Percentiles rank a stretch among this genome's conserved stretches.
Evolutionary conservation across 768 basidiomycete species (phyloP).

Genomic region (Porphyrellus cyaneotinctus): DNA sequence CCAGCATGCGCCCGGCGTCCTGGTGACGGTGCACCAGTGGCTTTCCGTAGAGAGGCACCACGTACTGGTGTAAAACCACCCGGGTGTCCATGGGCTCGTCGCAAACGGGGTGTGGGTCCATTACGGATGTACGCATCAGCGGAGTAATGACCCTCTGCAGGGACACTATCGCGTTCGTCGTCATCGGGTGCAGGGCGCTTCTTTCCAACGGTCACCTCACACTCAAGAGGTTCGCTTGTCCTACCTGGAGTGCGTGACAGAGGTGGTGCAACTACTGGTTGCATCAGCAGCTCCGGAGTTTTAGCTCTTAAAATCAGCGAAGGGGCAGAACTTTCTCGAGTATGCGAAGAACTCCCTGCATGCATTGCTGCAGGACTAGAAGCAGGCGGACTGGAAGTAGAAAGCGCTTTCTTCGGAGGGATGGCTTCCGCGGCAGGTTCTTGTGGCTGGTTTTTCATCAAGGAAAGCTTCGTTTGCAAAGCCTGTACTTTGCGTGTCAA

Average conservation of each 20-base stretch:
- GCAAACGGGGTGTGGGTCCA: conserved; percentile 55
- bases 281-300: conserved; percentile 46
- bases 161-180: conserved; percentile 58
- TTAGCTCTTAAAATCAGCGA: conserved; percentile 43
- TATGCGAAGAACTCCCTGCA: conserved; percentile 9
- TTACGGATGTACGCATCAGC: conserved; percentile 34
- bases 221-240: conserved; percentile 27
- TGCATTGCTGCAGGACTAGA: conserved; percentile 5
- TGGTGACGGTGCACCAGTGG: conserved; percentile 41
- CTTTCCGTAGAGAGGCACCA: conserved; percentile 39
- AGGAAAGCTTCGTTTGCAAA: conserved; percentile 62
- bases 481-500: conserved; percentile 70
- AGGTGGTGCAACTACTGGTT: conserved; percentile 14
- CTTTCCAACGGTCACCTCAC: conserved; percentile 48
- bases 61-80: conserved; percentile 74
- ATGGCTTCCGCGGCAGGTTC: conserved; percentile 7
- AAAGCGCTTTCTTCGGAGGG: conserved; percentile 6
- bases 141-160: conserved; percentile 60
- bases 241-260: conserved; percentile 48
- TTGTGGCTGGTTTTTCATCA: conserved; percentile 42
- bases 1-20: conserved; percentile 41
- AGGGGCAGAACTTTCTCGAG: conserved; percentile 39
- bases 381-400: conserved; percentile 13
- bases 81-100: conserved; percentile 54
- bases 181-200: conserved; percentile 78